phyloP scores from a whole-genome alignment of 2,329 filamentous ascomycete species.

The Didymella lethalis region DNA sequence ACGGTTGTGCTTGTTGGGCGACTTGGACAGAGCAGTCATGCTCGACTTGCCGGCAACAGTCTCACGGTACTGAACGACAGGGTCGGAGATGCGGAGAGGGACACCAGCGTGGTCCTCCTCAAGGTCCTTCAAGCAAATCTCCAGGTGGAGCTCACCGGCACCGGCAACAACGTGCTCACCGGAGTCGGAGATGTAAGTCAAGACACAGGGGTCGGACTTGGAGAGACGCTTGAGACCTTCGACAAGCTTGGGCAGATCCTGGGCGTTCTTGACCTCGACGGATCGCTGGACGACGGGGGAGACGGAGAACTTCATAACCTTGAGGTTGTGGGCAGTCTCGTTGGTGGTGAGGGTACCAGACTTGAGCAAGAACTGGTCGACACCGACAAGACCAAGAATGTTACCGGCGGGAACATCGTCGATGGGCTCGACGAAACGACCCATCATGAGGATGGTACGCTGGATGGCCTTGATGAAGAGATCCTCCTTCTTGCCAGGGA shows the following conservation, averaged over 20 bases:
- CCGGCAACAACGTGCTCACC: slow-evolving; percentile 99
- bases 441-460: slow-evolving; percentile 99
- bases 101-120: slow-evolving; percentile 99
- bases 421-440: slow-evolving; percentile 97
- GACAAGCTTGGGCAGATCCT: slow-evolving; percentile 99
- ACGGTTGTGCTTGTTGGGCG: slow-evolving; percentile 99
- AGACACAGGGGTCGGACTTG: slow-evolving; percentile 98
- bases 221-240: slow-evolving; percentile 99
- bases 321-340: slow-evolving; percentile 98
- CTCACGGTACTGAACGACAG: slow-evolving; percentile 98
- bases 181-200: slow-evolving; percentile 86
- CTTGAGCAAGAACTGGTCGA: slow-evolving; percentile 99
- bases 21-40: slow-evolving; percentile 98
- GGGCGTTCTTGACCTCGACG: slow-evolving; percentile 99
- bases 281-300: slow-evolving; percentile 98
- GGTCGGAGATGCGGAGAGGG: slow-evolving; percentile 96
- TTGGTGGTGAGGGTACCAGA: slow-evolving; percentile 98
- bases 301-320: slow-evolving; percentile 99
- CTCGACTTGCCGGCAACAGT: slow-evolving; percentile 83
- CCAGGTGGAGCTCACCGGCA: slow-evolving; percentile 98
- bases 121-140: slow-evolving; percentile 99
- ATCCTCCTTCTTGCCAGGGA: slow-evolving; percentile 97
- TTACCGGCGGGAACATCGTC: slow-evolving; percentile 99
- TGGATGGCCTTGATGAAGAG: slow-evolving; percentile 99
- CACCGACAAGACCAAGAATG: slow-evolving; percentile 99